A percentile compares a stretch with the other conserved stretches of the same genome.
phyloP scores from a whole-genome alignment of 2,329 filamentous ascomycete genomes.

The Colletotrichum simmondsii region DNA sequence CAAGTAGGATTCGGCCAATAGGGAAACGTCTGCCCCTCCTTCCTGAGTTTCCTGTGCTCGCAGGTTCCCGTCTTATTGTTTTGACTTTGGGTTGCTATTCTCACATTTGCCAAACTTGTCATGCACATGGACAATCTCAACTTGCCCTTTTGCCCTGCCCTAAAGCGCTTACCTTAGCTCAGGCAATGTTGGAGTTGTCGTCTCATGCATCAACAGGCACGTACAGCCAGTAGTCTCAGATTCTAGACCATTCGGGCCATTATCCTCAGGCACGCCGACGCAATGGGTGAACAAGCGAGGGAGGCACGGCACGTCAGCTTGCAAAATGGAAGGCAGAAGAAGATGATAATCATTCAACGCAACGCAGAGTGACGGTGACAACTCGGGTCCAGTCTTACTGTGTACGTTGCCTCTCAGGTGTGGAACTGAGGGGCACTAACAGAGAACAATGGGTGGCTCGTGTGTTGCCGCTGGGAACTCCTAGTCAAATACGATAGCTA shows the following conservation, averaged over 20 bases:
- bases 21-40: slow-evolving; percentile 12
- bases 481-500: not conserved
- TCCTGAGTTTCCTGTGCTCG: not conserved
- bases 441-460: slow-evolving; percentile 11
- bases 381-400: not conserved
- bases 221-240: not conserved
- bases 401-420: not conserved
- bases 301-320: not conserved
- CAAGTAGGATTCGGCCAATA: slow-evolving; percentile 6
- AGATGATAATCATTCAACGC: not conserved
- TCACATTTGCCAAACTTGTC: not conserved
- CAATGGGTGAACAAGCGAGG: not conserved
- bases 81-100: not conserved
- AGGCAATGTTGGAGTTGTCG: not conserved
- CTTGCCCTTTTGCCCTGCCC: not conserved
- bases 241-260: not conserved
- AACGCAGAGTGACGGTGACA: not conserved
- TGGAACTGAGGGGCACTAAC: slow-evolving; percentile 18
- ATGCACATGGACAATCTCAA: not conserved
- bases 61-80: slow-evolving; percentile 3
- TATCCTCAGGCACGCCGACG: not conserved
- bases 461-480: not conserved
- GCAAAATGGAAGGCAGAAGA: not conserved
- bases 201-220: not conserved
- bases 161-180: not conserved